A percentile compares a stretch with the other conserved stretches of the same genome.
Conservation (phyloP, 192 early-diverging fungal species). For the Coemansia aciculifera region DNA sequence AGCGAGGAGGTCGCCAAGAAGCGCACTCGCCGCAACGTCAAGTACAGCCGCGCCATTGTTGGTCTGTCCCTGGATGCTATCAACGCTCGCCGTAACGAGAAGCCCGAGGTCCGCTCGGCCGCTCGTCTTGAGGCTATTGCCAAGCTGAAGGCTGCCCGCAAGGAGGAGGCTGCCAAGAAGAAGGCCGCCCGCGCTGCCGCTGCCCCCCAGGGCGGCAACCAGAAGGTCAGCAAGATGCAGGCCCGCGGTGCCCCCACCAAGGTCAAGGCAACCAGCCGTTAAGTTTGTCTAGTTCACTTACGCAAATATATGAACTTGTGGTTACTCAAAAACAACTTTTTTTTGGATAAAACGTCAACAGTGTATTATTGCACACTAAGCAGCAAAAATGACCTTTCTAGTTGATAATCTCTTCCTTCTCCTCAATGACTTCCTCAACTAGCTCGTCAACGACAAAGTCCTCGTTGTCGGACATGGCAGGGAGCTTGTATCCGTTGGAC, state of each 20-base stretch:
- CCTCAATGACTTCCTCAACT: conserved; percentile 69
- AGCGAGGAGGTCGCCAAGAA: conserved; percentile 96
- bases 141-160: conserved; percentile 93
- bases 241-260: conserved; percentile 40
- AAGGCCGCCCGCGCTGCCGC: conserved; percentile 74
- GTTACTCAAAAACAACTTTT: no score
- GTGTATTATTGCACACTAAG: not conserved
- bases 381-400: conserved; percentile 1
- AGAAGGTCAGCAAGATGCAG: conserved; percentile 52
- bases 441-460: conserved; percentile 89
- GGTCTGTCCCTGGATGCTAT: conserved; percentile 95
- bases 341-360: no score
- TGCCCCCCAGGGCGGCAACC: conserved; percentile 34
- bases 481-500: conserved; percentile 65
- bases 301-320: not conserved
- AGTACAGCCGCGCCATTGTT: conserved; percentile 94
- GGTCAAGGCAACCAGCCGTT: conserved; percentile 47
- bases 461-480: conserved; percentile 81
- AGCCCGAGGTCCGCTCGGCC: conserved; percentile 92
- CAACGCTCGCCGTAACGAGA: conserved; percentile 96
- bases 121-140: conserved; percentile 81
- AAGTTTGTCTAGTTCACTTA: conserved; percentile 20
- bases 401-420: conserved; percentile 51
- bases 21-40: conserved; percentile 89
- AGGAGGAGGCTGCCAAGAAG: conserved; percentile 81